Evolutionary conservation across 805 yeast species (phyloP), one percentile per base, ranked within the genome.

Genomic region (Ogataea haglerorum): DNA sequence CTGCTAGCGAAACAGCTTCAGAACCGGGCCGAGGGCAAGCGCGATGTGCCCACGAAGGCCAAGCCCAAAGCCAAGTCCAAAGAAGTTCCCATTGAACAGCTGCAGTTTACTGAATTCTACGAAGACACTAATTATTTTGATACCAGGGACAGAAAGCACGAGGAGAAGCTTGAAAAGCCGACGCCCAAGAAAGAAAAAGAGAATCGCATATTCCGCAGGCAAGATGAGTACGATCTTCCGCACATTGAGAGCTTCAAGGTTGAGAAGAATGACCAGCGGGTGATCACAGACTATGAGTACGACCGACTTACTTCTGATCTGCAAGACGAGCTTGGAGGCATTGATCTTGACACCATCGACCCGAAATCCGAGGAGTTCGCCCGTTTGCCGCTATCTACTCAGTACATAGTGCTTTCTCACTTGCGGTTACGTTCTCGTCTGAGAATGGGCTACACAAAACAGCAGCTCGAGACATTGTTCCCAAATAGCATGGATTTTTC

Each of bases 391-490:
- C 66, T 82, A 36, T 76, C 89, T 0, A 81, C 95, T 0, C 96
- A 89, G 57, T 93, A 93, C 57, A 87, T 89, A 76, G 77, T 88
- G 3, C 65, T 93, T 10, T 86, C 93, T 8, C 87, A 86, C 44
- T 72, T 95, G 12, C 63, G 99, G 42, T 65, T 89, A 18, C 74
- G 88, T 46, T 90, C 97, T 0, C 68, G 99, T 43, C 72, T 93
- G 58, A 79, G 99, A 65, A 82, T 93, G 95, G 99, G 99, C 1
- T 90, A 85, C 56, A 72, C 91, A 0, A 86, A 89, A 42, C 89
- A 85, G n/a, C 97, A 93, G 55, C 68, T 93, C 25, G 85, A 86
- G 49, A 67, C 75, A 4, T 65, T 88, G 40, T 93, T 91, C 53
- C 95, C 96, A 0, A 72, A 85, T 53, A 78, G 90, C 38, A 73